phyloP scores from a whole-genome alignment of 345 rosid species.

The Rhodamnia rubescens region DNA sequence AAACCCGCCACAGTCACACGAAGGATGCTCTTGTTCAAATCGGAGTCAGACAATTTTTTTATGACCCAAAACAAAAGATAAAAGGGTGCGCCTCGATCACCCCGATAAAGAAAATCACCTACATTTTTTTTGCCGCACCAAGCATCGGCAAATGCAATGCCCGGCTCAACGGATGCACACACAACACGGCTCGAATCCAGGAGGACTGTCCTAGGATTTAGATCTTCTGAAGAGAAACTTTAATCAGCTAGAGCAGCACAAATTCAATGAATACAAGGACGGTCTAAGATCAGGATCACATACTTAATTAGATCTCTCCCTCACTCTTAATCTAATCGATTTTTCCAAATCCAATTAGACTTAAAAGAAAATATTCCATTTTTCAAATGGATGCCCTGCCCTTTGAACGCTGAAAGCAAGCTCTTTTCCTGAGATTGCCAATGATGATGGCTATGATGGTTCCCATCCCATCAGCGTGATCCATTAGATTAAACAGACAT shows the following conservation, averaged over 20 bases:
- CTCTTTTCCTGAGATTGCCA: slow-evolving; percentile 22
- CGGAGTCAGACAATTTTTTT: background rate
- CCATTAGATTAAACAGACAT: background rate
- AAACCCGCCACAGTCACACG: background rate
- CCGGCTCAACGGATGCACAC: background rate
- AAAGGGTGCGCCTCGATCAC: background rate
- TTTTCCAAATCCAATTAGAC: background rate
- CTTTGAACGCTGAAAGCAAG: background rate
- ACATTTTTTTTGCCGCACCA: background rate
- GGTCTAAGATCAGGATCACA: background rate
- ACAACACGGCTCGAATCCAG: background rate
- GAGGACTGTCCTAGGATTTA: background rate
- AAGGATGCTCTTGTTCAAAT: background rate
- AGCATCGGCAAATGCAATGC: background rate
- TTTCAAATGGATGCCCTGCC: background rate
- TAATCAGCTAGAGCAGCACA: background rate
- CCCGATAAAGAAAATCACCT: background rate
- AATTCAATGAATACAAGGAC: background rate
- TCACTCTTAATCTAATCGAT: background rate
- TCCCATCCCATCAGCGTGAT: slow-evolving; percentile 7
- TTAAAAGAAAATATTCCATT: background rate
- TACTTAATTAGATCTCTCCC: background rate
- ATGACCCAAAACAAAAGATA: background rate
- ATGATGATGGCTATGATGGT: slow-evolving; percentile 31
- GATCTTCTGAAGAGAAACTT: background rate